Evolutionary conservation across 148 eudicot species (phyloP).

Genomic region (Rhododendron kiyosumense): DNA sequence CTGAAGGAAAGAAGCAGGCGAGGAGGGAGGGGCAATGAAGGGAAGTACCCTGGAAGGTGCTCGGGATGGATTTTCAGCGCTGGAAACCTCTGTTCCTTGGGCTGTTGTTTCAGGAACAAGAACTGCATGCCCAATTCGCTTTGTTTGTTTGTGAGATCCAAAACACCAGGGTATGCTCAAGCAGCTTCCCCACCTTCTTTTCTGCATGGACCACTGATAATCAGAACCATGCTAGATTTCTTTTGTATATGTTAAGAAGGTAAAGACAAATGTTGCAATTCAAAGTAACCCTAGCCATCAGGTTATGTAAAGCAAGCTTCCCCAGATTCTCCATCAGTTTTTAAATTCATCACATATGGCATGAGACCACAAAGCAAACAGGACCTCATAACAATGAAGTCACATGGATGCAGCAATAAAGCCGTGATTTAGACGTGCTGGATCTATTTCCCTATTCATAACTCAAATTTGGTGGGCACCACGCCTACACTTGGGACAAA

Average conservation of each 20-base stretch:
- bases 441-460: background rate
- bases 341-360: background rate
- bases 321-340: background rate
- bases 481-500: background rate
- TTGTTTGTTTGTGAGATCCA: conserved; percentile 54
- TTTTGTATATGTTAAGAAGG: background rate
- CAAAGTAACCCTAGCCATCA: conserved; percentile 1
- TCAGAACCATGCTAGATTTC: background rate
- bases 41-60: conserved; percentile 45
- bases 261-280: background rate
- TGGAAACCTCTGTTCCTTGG: conserved; percentile 24
- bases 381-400: background rate
- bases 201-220: conserved; percentile 39
- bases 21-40: conserved; percentile 91
- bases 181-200: conserved; percentile 74
- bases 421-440: background rate
- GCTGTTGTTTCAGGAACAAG: conserved; percentile 69
- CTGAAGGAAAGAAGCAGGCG: conserved; percentile 90
- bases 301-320: background rate
- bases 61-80: conserved; percentile 34
- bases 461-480: background rate
- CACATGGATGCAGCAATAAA: background rate
- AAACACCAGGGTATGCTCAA: conserved; percentile 75
- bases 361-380: background rate
- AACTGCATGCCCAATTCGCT: conserved; percentile 65